Evolutionary conservation across 768 basidiomycete species (phyloP).

Genomic region (Guyanaporus albipodus): DNA sequence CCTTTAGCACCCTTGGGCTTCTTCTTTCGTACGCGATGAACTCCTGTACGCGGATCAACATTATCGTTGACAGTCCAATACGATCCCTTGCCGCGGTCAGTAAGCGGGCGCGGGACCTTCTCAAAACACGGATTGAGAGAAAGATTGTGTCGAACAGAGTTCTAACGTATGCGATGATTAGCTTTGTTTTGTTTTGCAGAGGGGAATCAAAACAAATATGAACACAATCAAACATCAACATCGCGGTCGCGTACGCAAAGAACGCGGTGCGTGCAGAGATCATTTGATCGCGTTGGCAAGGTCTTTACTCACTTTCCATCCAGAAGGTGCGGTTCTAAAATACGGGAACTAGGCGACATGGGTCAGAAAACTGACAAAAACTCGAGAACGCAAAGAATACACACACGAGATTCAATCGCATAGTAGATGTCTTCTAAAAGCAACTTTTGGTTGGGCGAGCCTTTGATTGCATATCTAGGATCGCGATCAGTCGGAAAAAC

Average conservation of each 20-base stretch:
- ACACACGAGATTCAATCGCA: conserved; percentile 82
- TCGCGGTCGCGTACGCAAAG: conserved; percentile 48
- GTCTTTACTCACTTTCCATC: conserved; percentile 78
- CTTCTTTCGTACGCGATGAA: conserved; percentile 86
- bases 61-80: conserved; percentile 93
- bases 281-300: neutral
- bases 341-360: conserved; percentile 67
- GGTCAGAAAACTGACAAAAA: conserved; percentile 5
- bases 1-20: conserved; percentile 58
- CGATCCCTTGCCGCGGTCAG: conserved; percentile 86
- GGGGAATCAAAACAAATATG: conserved; percentile 52
- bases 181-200: conserved; percentile 28
- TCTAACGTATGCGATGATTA: conserved; percentile 43
- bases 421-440: conserved; percentile 89
- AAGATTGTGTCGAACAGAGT: conserved; percentile 87
- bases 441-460: conserved; percentile 82
- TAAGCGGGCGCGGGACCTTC: conserved; percentile 87
- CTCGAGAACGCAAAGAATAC: conserved; percentile 26
- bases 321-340: conserved; percentile 79
- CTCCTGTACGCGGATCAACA: conserved; percentile 84
- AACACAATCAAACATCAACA: conserved; percentile 62
- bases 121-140: conserved; percentile 90
- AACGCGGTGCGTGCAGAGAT: neutral
- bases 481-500: conserved; percentile 3
- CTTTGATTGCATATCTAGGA: conserved; percentile 83